Evolutionary conservation across 805 yeast species (phyloP), one percentile per base, ranked within the genome.

Genomic region (Monosporozyma solicola): DNA sequence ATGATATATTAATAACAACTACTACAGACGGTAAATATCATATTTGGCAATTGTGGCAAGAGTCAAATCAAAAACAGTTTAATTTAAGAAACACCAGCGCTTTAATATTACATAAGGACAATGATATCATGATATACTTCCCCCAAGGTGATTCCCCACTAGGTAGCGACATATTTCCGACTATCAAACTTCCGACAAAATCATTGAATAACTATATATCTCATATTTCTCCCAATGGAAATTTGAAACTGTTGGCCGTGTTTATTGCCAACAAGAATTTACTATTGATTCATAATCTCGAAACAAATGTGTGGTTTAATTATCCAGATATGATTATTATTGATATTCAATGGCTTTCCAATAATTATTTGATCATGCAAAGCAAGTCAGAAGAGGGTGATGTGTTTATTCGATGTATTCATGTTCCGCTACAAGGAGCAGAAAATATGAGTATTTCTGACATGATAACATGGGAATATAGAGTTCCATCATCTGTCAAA

Each of bases 301-400:
- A 60, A 41, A 61, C 67, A 4, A 62, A 57, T 47, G 41, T 49
- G 9, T 69, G 72, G 72, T 54, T 54, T 41, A 58, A 57, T 31
- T 68, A 65, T 54, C 48, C 51, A 6, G 64, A 65, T 20, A 41
- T 62, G 41, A 51, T 53, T 1, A 57, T 68, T 5, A 25, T 64
- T 5, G 65, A 64, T 48, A 55, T 65, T 61, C 57, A 61, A n/a
- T 69, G 72, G 72, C 29, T 69, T 24, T 69, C 66, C 5, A 56
- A 52, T 27, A 61, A 65, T 5, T 67, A 66, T 55, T 49, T 68
- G 47, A 47, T 69, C 1, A 61, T 67, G 43, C 62, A 61, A 33
- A 53, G 58, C 20, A 55, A 53, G 47, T 59, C 57, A 25, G 64
- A 63, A 5, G 64, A 62, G 50, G 58, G 55, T 33, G 33, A 55